These are phyloP conservation scores for Diaporthe capsici DNA, from an alignment of 2,329 filamentous ascomycete species.

Conservation along the genomic window DNA sequence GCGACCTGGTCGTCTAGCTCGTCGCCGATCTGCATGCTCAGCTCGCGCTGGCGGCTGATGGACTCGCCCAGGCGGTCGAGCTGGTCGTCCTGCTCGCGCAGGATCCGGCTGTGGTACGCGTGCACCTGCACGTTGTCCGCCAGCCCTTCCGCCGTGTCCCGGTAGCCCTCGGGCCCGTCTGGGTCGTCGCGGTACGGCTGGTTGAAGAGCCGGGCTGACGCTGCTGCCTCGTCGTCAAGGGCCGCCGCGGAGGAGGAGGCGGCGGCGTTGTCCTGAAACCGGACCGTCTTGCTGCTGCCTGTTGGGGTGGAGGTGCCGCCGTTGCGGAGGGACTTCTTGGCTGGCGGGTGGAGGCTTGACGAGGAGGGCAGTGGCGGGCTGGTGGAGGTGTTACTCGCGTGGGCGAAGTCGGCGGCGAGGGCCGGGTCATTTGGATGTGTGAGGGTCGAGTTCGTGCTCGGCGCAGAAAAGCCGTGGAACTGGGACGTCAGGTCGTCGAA, in stretches of 20 bases:
- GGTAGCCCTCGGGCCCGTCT: constrained; percentile 67
- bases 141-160: constrained; percentile 71
- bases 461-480: constrained; percentile 77
- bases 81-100: constrained; percentile 93
- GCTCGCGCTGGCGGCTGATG: constrained; percentile 89
- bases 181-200: constrained; percentile 80
- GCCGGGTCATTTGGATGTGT: constrained; percentile 75
- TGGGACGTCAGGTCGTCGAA: constrained; percentile 83
- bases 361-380: constrained; percentile 59
- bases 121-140: constrained; percentile 86
- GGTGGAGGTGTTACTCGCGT: constrained; percentile 63
- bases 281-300: constrained; percentile 81
- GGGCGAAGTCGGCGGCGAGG: constrained; percentile 74
- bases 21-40: constrained; percentile 96
- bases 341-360: constrained; percentile 41
- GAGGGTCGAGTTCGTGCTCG: constrained; percentile 64
- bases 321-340: constrained; percentile 49
- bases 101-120: constrained; percentile 82
- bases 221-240: constrained; percentile 71
- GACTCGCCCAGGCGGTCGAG: constrained; percentile 89
- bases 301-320: constrained; percentile 47
- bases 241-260: constrained; percentile 50
- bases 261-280: constrained; percentile 82
- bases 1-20: constrained; percentile 93
- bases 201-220: constrained; percentile 62